Percentiles rank a stretch among this genome's conserved stretches.
These are phyloP conservation scores for Nakazawaea peltata DNA, from an alignment of 805 yeast genomes.

Conservation along the genomic window DNA sequence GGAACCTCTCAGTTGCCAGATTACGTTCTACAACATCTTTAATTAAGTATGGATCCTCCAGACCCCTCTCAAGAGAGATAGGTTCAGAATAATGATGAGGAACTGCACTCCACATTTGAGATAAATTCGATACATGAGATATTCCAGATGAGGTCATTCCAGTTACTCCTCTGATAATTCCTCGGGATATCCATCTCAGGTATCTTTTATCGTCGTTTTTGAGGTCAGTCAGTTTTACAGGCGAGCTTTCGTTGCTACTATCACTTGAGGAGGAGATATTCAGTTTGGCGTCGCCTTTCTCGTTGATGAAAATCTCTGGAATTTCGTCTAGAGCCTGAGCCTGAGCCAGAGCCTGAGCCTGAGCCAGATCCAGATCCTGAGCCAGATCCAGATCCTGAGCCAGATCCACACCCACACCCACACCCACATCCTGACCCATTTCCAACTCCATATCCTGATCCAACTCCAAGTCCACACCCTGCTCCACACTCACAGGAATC, in stretches of 20 bases:
- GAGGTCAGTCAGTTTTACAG: not conserved
- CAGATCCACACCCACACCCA: not conserved
- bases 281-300: slow-evolving; percentile 1
- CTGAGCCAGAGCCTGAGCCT: not conserved
- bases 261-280: not conserved
- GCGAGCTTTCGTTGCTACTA: not conserved
- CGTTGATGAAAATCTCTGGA: slow-evolving; percentile 5
- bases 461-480: not conserved
- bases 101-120: slow-evolving; percentile 44
- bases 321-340: slow-evolving; percentile 1
- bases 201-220: not conserved
- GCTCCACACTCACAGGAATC: not conserved
- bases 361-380: not conserved
- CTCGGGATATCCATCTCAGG: slow-evolving; percentile 17
- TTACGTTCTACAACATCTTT: slow-evolving; percentile 33
- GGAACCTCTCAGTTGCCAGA: slow-evolving; percentile 50
- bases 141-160: slow-evolving; percentile 7
- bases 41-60: slow-evolving; percentile 43
- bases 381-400: not conserved
- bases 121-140: slow-evolving; percentile 5
- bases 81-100: slow-evolving; percentile 53
- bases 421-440: not conserved
- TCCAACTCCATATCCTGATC: no score
- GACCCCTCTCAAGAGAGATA: slow-evolving; percentile 27
- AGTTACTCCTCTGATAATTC: slow-evolving; percentile 20